These are phyloP conservation scores for Lichenothelia convexa DNA, from an alignment of 495 filamentous ascomycete species.

Conservation along the genomic window DNA sequence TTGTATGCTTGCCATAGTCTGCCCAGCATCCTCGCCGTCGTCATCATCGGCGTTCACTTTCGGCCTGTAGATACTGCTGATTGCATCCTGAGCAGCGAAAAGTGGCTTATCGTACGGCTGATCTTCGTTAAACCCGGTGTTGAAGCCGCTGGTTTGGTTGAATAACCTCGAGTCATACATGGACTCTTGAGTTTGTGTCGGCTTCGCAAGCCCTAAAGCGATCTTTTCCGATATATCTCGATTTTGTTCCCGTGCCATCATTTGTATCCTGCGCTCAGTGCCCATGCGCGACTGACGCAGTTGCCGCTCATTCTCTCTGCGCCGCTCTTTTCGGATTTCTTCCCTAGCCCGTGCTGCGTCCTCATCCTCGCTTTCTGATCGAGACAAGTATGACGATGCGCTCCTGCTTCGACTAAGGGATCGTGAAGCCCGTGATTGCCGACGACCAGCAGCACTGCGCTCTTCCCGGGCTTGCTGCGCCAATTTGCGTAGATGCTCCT, in stretches of 20 bases:
- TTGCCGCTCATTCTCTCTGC: slow-evolving; percentile 70
- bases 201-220: slow-evolving; percentile 85
- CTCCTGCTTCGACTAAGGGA: slow-evolving; percentile 12
- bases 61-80: slow-evolving; percentile 86
- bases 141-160: slow-evolving; percentile 82
- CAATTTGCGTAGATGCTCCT: slow-evolving; percentile 76
- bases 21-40: slow-evolving; percentile 59
- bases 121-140: slow-evolving; percentile 88
- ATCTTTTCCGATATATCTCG: slow-evolving; percentile 97
- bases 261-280: slow-evolving; percentile 69
- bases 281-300: slow-evolving; percentile 92
- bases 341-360: slow-evolving; percentile 51
- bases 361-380: slow-evolving; percentile 41
- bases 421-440: slow-evolving; percentile 26
- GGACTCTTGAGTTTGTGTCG: slow-evolving; percentile 67
- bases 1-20: slow-evolving; percentile 71
- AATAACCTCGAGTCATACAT: slow-evolving; percentile 97
- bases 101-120: slow-evolving; percentile 94
- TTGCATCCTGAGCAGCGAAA: slow-evolving; percentile 91
- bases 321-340: slow-evolving; percentile 52
- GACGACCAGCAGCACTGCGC: slow-evolving; percentile 30
- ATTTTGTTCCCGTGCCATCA: slow-evolving; percentile 86
- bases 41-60: slow-evolving; percentile 47
- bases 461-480: slow-evolving; percentile 86
- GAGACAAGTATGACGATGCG: slow-evolving; percentile 16